These are phyloP conservation scores for Citrus sp. DNA, from an alignment of 345 rosid species.

Conservation along the genomic window DNA sequence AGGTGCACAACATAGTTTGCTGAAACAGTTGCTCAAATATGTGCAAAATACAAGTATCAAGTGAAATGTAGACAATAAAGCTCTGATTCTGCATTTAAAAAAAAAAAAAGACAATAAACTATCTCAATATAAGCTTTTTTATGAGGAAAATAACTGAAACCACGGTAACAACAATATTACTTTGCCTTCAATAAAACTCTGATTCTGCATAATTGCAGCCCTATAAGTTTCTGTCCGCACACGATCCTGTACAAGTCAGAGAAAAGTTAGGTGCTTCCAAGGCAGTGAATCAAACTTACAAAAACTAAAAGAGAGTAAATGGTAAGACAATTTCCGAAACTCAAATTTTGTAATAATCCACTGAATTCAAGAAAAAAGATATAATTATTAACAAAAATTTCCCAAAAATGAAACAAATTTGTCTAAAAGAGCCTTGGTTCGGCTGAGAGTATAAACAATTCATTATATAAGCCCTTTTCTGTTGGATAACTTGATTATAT, in stretches of 20 bases:
- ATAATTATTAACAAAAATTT: not conserved
- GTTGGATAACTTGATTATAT: not conserved
- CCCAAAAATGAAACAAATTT: not conserved
- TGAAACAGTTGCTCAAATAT: not conserved
- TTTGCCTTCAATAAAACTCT: conserved; percentile 79
- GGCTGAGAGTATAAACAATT: not conserved
- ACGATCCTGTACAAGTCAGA: conserved; percentile 55
- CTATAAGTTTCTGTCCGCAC: conserved; percentile 79
- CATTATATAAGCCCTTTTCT: not conserved
- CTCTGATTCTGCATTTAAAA: too few relatives aligned
- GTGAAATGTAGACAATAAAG: not conserved
- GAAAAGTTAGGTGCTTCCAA: conserved; percentile 17
- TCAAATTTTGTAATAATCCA: not conserved
- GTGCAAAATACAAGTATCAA: not conserved
- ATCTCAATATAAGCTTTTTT: not conserved
- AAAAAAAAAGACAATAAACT: not conserved
- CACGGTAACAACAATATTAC: conserved; percentile 42
- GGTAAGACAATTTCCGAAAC: not conserved
- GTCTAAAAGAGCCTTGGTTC: not conserved
- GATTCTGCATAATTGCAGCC: conserved; percentile 83
- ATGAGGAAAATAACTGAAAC: conserved; percentile 11
- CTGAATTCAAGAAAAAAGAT: not conserved
- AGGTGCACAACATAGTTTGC: conserved; percentile 6
- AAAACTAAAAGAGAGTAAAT: not conserved
- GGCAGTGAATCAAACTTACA: not conserved